phyloP scores from a whole-genome alignment of 371 early-diverging fungal species.

The Zopfochytrium polystomum region DNA sequence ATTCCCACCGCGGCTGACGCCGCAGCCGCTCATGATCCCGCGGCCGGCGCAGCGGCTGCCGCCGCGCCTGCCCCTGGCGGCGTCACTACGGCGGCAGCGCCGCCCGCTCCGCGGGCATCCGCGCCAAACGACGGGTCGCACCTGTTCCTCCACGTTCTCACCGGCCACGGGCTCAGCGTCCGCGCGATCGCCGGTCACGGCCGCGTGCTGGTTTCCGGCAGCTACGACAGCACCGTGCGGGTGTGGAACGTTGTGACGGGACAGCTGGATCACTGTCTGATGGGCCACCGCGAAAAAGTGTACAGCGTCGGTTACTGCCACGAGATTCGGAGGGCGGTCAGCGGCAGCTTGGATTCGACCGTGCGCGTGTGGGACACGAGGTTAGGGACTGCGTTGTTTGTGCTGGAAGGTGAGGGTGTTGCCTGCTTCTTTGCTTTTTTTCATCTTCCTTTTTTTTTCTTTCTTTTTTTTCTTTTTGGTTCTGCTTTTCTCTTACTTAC shows the following conservation, averaged over 20 bases:
- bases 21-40: too few species aligned
- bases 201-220: conserved; percentile 86
- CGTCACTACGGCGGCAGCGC: too few species aligned
- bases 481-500: too few species aligned
- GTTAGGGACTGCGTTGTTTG: conserved; percentile 73
- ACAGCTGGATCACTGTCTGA: conserved; percentile 60
- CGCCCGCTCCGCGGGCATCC: too few species aligned
- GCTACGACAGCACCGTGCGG: conserved; percentile 91
- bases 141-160: conserved; percentile 66
- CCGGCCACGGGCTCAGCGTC: conserved; percentile 89
- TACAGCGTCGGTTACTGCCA: conserved; percentile 86
- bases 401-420: too few species aligned
- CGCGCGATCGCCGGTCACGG: conserved; percentile 91
- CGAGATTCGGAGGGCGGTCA: conserved; percentile 79
- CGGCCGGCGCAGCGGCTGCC: too few species aligned
- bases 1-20: too few species aligned
- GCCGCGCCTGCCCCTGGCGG: conserved; percentile 38
- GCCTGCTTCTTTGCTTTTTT: too few species aligned
- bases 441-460: too few species aligned
- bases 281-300: conserved; percentile 88
- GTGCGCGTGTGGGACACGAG: conserved; percentile 94
- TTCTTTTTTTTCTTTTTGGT: too few species aligned
- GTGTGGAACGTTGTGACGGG: conserved; percentile 89
- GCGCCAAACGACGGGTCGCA: too few species aligned
- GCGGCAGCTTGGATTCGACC: conserved; percentile 94